Conservation (phyloP, 805 yeast genomes). For the Monosporozyma siamensis region DNA sequence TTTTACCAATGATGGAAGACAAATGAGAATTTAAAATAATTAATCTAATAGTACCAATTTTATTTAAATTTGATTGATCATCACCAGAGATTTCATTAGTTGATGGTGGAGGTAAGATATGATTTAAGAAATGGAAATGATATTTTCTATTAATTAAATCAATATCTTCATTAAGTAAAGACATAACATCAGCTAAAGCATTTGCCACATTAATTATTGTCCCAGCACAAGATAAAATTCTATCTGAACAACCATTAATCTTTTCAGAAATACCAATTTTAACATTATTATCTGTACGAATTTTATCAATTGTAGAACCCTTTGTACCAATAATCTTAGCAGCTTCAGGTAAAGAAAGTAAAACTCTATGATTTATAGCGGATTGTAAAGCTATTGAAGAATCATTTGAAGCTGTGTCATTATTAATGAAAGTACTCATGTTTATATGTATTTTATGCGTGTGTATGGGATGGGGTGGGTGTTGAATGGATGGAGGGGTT, state of each 20-base stretch:
- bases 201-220: conserved; percentile 56
- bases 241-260: conserved; percentile 69
- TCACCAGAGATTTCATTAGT: conserved; percentile 16
- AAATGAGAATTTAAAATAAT: conserved; percentile 76
- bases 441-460: too few relatives aligned
- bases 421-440: background rate
- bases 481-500: too few relatives aligned
- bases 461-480: too few relatives aligned
- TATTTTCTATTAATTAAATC: conserved; percentile 27
- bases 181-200: conserved; percentile 63
- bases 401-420: background rate
- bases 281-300: conserved; percentile 66
- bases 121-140: conserved; percentile 35
- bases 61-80: conserved; percentile 14
- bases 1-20: conserved; percentile 83
- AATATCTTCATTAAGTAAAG: conserved; percentile 26
- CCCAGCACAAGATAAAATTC: conserved; percentile 75
- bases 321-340: conserved; percentile 84
- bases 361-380: conserved; percentile 29
- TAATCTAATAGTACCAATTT: conserved; percentile 43
- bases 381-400: background rate
- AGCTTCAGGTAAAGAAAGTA: conserved; percentile 78
- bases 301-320: conserved; percentile 67
- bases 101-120: conserved; percentile 26
- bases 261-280: conserved; percentile 83